Base-by-base conservation (phyloP, 768 basidiomycete species). In the Lanmaoa pseudosensibilis region DNA sequence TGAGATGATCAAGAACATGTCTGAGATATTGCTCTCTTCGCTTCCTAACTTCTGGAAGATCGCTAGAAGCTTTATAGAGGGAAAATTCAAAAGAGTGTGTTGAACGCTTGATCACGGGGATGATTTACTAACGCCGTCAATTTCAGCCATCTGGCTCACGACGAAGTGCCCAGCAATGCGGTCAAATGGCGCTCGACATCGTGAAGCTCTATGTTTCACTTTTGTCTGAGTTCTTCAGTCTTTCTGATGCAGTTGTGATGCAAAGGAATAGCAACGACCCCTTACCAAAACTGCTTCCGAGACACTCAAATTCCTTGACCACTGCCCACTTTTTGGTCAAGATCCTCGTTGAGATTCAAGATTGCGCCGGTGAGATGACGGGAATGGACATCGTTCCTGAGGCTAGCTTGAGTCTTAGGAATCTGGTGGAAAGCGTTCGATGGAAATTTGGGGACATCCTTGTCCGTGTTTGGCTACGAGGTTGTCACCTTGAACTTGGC, bases 21-120 rank as follows among this genome's bases (percentile, higher is more conserved):
- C 92, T 4, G 95, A 98, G 69, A 83, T 83, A 39, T 81, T 98
- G 71, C 71, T 94, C 13, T 78, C 86, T n/a, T 82, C 88, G 2
- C 80, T 99, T 23, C 94, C 96, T 15, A 92, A 83, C 64, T 98
- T 98, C 74, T 96, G 94, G 93, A 89, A 86, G 68, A 90, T 99
- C 46, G 87, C 91, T 2, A 91, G 84, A 71, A 85, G 83, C 23
- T 96, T 94, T 67, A 85, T 95, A 75, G 94, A 97, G 41, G 96
- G 97, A 5, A 94, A 91, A 71, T 94, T 90, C 69, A 88, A 86
- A 70, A 93, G 87, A 81, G 94, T 94, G 52, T 53, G 74, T 67
- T 49, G 34, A 30, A 36, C 19, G 3, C 37, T 40, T 9, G 21
- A 25, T 44, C 16, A 21, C 13, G 16, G 10, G 18, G 9, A 54